Evolutionary conservation across 106 monocot species (phyloP), one percentile per base, ranked within the genome.

Genomic region (Dendrobium catenatum): DNA sequence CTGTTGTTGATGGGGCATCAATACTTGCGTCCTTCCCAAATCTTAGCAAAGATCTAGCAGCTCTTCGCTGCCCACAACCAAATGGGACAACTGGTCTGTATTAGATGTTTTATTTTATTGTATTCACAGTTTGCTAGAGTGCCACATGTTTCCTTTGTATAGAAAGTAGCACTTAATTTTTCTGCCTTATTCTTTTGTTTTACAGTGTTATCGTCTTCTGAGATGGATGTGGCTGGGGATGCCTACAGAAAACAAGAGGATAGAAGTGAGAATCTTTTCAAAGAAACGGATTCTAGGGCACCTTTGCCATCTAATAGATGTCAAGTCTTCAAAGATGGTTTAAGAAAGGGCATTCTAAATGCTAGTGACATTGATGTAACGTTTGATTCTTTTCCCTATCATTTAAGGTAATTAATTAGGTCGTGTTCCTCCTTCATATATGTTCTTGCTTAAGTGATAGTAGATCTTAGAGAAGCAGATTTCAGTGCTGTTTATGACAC

Each of bases 301-400:
- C 49, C 83, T 75, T 80, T 78, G 22, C 79, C 86, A 19, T 90
- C 91, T 26, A 86, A 55, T 79, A 89, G 78, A 88, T 87, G 81
- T 29, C 87, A 93, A 83, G 82, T 85, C 58, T 86, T 91, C 37
- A 93, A 95, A 68, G 95, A 93, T 77, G 78, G 51, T 49, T 86
- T 99, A 81, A 91, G 82, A 81, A 83, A 84, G 59, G 85, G 90
- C 40, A 89, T 93, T 86, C 61, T 95, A 54, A 86, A 77, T 83
- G 81, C 91, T n/a, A 86, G 56, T 42, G 84, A 95, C 79, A 89
- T 93, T 29, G 81, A 91, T 81, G 83, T 88, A 72, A 90, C 95
- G 4, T 93, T 99, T 84, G 91, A 95, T 58, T 85, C 82, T 79
- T 99, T 99, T 80, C 95, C 99, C 6, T 99, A 99, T 78, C 95